Evolutionary conservation across 148 eudicot species (phyloP), one percentile per base, ranked within the genome.

Genomic region (Salicornia ramosissima): DNA sequence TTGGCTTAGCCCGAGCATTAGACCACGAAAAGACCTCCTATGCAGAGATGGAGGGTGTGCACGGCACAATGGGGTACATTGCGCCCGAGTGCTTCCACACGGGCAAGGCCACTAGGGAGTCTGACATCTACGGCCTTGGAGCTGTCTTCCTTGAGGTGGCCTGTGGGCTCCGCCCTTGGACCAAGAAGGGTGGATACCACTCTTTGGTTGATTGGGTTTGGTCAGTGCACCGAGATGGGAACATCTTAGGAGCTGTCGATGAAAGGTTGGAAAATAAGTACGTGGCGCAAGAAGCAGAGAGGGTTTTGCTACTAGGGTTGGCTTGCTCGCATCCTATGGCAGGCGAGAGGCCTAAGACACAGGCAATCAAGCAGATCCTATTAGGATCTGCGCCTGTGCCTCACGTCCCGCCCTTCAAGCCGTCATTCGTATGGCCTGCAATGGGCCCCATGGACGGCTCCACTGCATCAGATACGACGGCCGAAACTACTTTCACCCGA

Each of bases 51-150:
- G 96, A 84, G 64, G 91, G 91, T 2, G 82, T 90, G 0, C 77
- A 71, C 1, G 93, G 97, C 70, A 92, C 97, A 1, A 67, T 83
- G 76, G 97, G 97, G 2, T 92, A 90, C 81, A 87, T 92, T 1
- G 96, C 97, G 4, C 97, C 96, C 0, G 97, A 92, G 77, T 87
- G 88, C 79, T 81, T 90, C 75, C 87, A 81, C 83, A 90, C 96
- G 0, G 91, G 94, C 33, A 86, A 83, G 46, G 91, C 97, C 24
- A 86, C 96, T 9, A 78, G 82, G 42, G 88, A 86, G 30, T 85
- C 91, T 0, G 98, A 92, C 33, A 71, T 88, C 13, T 93, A 85
- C 34, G 95, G 91, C 1, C 87, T 88, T 12, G 98, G 96, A 0
- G 95, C 90, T 0, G 87, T 90, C 0, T 22, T 88, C 15, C 69